Percentiles rank a stretch among this genome's conserved stretches.
Conservation (phyloP, 306 rosid genomes). For the Alnus glutinosa region DNA sequence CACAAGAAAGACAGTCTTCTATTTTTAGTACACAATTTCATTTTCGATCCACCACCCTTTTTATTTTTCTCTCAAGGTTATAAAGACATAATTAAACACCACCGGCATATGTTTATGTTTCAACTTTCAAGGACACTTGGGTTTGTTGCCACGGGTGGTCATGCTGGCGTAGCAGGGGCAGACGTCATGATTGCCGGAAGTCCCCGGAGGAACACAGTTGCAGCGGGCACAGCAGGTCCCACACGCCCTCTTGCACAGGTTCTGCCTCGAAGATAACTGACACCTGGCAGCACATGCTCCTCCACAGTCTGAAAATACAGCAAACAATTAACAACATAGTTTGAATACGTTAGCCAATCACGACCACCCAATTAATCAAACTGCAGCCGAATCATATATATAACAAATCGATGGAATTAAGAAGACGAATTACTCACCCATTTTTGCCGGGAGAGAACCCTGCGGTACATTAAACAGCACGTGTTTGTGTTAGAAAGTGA, state of each 20-base stretch:
- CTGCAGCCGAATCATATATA: neutral
- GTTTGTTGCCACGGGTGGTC: slow-evolving; percentile 50
- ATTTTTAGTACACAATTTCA: too few species aligned
- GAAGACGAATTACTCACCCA: neutral
- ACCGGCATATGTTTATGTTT: too few species aligned
- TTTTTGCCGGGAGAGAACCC: neutral
- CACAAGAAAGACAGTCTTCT: too few species aligned
- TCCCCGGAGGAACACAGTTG: slow-evolving; percentile 59
- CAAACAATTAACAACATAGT: neutral
- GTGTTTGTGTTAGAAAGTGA: neutral
- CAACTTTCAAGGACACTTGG: slow-evolving; percentile 44
- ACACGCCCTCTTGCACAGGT: slow-evolving; percentile 43
- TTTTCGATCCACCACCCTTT: too few species aligned
- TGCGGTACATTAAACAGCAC: neutral
- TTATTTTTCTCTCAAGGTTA: too few species aligned
- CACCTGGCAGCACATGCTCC: slow-evolving; percentile 37
- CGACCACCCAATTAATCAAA: neutral
- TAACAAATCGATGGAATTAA: neutral
- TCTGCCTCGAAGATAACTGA: slow-evolving; percentile 29
- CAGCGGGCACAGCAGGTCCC: slow-evolving; percentile 55
- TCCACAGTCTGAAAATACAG: slow-evolving; percentile 26
- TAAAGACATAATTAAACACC: too few species aligned
- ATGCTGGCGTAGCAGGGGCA: slow-evolving; percentile 52
- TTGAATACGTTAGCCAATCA: neutral
- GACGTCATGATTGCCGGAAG: slow-evolving; percentile 38